These are phyloP conservation scores for Curvularia sp. DNA, from an alignment of 2,329 filamentous ascomycete species.

Conservation along the genomic window DNA sequence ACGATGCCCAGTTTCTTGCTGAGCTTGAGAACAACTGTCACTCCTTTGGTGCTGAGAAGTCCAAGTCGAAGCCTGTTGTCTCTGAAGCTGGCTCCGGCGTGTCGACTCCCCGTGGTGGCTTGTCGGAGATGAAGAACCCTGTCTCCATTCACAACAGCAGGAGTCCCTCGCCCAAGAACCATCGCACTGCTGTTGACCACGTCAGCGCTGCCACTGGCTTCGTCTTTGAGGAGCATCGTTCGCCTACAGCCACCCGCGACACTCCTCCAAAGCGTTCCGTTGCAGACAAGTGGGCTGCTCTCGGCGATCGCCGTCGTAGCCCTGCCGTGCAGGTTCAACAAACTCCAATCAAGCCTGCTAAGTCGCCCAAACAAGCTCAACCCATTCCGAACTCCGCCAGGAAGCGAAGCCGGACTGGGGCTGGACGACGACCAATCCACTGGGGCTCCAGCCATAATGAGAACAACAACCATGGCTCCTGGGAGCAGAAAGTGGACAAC, in stretches of 20 bases:
- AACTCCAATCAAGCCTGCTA: conserved; percentile 54
- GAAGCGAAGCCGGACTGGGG: conserved; percentile 51
- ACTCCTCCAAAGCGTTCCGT: conserved; percentile 69
- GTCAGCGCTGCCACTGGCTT: conserved; percentile 73
- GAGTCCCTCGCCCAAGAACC: conserved; percentile 46
- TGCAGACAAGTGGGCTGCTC: conserved; percentile 86
- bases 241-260: conserved; percentile 57
- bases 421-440: conserved; percentile 48
- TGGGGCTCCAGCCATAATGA: conserved; percentile 49
- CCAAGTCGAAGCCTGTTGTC: conserved; percentile 48
- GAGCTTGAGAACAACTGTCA: conserved; percentile 69
- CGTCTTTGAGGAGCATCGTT: conserved; percentile 71
- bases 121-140: conserved; percentile 63
- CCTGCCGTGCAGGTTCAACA: conserved; percentile 57
- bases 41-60: conserved; percentile 40
- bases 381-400: conserved; percentile 45
- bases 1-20: conserved; percentile 63
- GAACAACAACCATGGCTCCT: conserved; percentile 39
- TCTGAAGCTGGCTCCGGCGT: conserved; percentile 54
- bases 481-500: conserved; percentile 48
- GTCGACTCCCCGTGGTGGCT: conserved; percentile 59
- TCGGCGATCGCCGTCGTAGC: conserved; percentile 83
- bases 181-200: conserved; percentile 64
- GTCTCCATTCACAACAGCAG: conserved; percentile 60
- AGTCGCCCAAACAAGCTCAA: conserved; percentile 43